A percentile compares a stretch with the other conserved stretches of the same genome.
These are phyloP conservation scores for Anacardium occidentale DNA, from an alignment of 345 rosid genomes.

Conservation along the genomic window DNA sequence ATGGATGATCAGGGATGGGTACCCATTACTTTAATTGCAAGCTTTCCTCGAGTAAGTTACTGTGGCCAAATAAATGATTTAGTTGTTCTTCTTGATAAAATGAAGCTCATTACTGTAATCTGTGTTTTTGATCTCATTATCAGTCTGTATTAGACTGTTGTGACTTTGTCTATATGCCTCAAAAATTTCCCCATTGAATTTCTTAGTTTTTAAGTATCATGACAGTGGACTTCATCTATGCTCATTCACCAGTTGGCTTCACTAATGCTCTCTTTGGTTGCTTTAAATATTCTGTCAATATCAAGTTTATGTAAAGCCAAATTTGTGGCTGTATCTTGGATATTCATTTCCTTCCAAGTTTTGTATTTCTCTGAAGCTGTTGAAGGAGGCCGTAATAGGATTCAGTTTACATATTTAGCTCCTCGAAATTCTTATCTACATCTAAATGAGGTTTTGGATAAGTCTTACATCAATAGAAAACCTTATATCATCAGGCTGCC, in stretches of 20 bases:
- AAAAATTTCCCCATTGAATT: neutral
- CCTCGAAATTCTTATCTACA: neutral
- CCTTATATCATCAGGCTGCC: neutral
- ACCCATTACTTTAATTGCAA: constrained; percentile 46
- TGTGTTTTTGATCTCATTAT: neutral
- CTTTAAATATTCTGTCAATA: constrained; percentile 1
- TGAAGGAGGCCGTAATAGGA: neutral
- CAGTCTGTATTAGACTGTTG: neutral
- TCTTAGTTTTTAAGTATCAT: neutral
- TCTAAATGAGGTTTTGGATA: neutral
- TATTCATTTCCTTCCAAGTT: neutral
- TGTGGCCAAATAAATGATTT: neutral
- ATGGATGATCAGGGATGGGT: constrained; percentile 62
- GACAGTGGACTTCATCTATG: neutral
- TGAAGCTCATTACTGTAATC: neutral
- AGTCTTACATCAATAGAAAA: neutral
- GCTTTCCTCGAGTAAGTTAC: constrained; percentile 51
- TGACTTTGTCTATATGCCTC: neutral
- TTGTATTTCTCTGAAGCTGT: neutral
- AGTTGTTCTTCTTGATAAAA: neutral
- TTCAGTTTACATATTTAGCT: neutral
- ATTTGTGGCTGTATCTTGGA: neutral
- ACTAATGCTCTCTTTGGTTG: neutral
- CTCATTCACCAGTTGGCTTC: neutral
- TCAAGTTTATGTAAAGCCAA: neutral